phyloP scores from a whole-genome alignment of 371 early-diverging fungal species.

The Saksenaea oblongispora region DNA sequence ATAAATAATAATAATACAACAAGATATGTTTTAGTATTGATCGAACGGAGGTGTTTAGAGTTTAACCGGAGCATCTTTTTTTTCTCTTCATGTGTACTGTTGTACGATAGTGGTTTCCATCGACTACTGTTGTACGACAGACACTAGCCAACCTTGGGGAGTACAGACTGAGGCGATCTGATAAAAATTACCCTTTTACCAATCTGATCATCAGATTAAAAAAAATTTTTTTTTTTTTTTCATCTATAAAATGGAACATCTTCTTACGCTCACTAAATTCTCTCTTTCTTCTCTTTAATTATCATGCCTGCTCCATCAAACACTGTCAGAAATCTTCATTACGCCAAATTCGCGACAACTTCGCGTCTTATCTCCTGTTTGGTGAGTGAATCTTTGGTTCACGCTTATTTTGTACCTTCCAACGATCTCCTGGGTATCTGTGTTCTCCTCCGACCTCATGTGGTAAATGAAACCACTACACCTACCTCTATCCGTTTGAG shows the following conservation, averaged over 20 bases:
- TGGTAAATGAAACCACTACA: not conserved
- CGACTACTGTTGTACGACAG: not conserved
- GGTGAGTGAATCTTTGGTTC: constrained; percentile 58
- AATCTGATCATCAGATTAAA: constrained; percentile 3
- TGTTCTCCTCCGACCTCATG: constrained; percentile 6
- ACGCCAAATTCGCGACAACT: constrained; percentile 55
- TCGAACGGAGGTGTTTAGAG: not conserved
- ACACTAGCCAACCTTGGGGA: not conserved
- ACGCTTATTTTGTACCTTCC: constrained; percentile 39
- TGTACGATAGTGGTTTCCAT: not conserved
- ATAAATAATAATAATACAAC: not conserved
- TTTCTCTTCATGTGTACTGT: not conserved
- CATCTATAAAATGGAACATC: not conserved
- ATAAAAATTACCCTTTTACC: not conserved
- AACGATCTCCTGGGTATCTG: constrained; percentile 18
- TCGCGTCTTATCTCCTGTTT: constrained; percentile 64
- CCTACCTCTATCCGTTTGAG: constrained; percentile 4
- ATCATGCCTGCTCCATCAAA: constrained; percentile 24
- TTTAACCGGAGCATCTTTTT: not conserved
- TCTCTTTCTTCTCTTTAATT: constrained; percentile 1
- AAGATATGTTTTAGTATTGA: not conserved
- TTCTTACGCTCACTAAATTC: not conserved
- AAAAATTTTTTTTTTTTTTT: not conserved
- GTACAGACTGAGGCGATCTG: not conserved
- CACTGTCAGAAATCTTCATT: constrained; percentile 32